A percentile compares a stretch with the other conserved stretches of the same genome.
phyloP scores from a whole-genome alignment of 208 protist species.

The Balamuthia mandrillaris region DNA sequence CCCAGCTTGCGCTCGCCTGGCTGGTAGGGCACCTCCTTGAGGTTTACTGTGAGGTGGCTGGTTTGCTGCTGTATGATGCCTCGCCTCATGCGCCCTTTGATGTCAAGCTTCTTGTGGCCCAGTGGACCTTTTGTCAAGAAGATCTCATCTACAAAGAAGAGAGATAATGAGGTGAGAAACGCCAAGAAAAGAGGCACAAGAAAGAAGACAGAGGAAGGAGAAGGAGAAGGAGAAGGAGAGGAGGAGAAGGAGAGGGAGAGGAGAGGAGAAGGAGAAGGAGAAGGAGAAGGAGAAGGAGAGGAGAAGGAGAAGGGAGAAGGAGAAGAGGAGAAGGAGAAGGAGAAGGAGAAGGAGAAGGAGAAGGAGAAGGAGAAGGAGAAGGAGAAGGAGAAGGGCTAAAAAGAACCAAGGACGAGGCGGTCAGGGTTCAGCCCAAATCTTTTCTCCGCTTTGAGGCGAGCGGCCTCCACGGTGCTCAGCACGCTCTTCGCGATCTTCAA shows the following conservation, averaged over 20 bases:
- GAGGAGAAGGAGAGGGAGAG: too few relatives aligned
- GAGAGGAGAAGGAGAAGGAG: too few relatives aligned
- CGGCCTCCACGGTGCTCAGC: background rate
- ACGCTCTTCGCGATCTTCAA: background rate
- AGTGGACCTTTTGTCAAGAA: background rate
- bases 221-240: too few relatives aligned
- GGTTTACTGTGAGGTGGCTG: conserved; percentile 9
- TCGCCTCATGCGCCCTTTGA: background rate
- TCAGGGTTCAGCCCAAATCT: conserved; percentile 5
- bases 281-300: too few relatives aligned
- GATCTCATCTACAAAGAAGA: background rate
- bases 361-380: too few relatives aligned
- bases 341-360: too few relatives aligned
- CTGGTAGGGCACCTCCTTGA: conserved; percentile 26
- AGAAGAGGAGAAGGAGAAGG: too few relatives aligned
- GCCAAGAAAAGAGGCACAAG: background rate
- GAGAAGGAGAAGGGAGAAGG: too few relatives aligned
- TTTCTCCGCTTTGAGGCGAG: background rate
- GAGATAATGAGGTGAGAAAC: background rate
- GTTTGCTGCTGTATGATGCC: conserved; percentile 7
- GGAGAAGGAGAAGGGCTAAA: too few relatives aligned
- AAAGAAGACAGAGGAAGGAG: background rate
- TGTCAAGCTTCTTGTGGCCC: background rate
- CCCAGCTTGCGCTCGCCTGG: background rate
- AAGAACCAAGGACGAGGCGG: background rate